Evolutionary conservation across 2,329 filamentous ascomycete species (phyloP).

Genomic region (Aureobasidium sp.): DNA sequence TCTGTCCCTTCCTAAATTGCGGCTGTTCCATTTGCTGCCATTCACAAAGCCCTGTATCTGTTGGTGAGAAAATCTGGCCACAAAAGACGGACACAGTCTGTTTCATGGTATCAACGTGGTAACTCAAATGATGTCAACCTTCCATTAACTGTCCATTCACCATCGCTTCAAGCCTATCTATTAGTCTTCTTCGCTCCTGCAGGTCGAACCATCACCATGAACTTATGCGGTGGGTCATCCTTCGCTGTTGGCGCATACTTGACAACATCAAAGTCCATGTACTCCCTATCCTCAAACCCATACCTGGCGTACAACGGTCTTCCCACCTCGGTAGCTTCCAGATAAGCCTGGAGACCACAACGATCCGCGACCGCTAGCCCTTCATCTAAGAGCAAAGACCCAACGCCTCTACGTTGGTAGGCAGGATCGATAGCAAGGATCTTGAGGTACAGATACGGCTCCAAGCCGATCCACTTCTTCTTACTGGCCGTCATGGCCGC

Average conservation of each 20-base stretch:
- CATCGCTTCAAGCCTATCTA: neutral
- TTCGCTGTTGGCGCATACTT: neutral
- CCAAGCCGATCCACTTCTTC: constrained; percentile 22
- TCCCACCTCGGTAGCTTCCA: constrained; percentile 35
- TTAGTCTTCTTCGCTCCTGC: neutral
- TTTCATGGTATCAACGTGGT: neutral
- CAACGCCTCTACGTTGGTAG: constrained; percentile 36
- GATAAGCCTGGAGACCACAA: constrained; percentile 31
- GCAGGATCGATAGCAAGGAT: constrained; percentile 33
- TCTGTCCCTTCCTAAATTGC: neutral
- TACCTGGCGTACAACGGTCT: constrained; percentile 34
- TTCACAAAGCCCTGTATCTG: too few species aligned
- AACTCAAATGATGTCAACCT: neutral
- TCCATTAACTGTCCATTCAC: neutral
- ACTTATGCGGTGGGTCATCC: constrained; percentile 17
- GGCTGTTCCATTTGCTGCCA: neutral
- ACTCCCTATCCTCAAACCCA: constrained; percentile 25
- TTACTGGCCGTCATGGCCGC: constrained; percentile 18
- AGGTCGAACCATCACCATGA: constrained; percentile 9
- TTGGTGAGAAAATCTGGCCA: too few species aligned
- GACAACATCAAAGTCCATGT: constrained; percentile 19
- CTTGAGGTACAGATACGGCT: constrained; percentile 25
- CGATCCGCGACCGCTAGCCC: constrained; percentile 36
- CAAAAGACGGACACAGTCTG: too few species aligned
- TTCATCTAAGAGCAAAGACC: constrained; percentile 32